Percentiles rank a stretch among this genome's conserved stretches.
These are phyloP conservation scores for Globisporangium okanoganense DNA, from an alignment of 352 stramenopile genomes.

Conservation along the genomic window DNA sequence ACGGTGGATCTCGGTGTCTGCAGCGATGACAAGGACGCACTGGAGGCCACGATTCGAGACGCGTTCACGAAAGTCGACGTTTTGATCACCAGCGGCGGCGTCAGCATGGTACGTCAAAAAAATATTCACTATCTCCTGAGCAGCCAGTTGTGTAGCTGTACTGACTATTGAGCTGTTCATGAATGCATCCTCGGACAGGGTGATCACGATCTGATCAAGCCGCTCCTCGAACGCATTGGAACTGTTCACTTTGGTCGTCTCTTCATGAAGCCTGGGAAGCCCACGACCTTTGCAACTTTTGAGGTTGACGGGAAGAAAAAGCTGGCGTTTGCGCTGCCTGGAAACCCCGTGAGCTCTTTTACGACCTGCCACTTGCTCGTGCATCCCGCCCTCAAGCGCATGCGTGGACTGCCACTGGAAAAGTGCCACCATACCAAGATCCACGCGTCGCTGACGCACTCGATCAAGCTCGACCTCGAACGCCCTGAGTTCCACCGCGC, in stretches of 20 bases:
- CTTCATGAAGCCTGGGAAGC: slow-evolving; percentile 98
- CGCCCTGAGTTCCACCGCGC: slow-evolving; percentile 96
- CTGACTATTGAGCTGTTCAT: background rate
- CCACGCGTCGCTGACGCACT: slow-evolving; percentile 52
- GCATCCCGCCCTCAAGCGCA: slow-evolving; percentile 85
- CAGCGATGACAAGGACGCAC: slow-evolving; percentile 51
- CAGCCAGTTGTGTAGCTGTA: background rate
- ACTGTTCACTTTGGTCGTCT: slow-evolving; percentile 94
- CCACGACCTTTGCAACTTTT: slow-evolving; percentile 95
- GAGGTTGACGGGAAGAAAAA: slow-evolving; percentile 44
- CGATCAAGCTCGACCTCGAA: slow-evolving; percentile 82
- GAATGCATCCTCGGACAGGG: slow-evolving; percentile 31
- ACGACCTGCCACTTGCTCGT: slow-evolving; percentile 95
- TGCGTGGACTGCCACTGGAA: slow-evolving; percentile 58
- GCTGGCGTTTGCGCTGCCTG: slow-evolving; percentile 94
- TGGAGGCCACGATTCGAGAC: slow-evolving; percentile 44
- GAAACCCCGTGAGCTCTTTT: slow-evolving; percentile 95
- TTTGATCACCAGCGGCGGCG: slow-evolving; percentile 94
- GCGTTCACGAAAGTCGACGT: slow-evolving; percentile 79
- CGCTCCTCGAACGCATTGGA: slow-evolving; percentile 81
- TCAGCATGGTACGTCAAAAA: slow-evolving; percentile 77
- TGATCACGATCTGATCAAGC: slow-evolving; percentile 93
- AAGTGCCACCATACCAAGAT: slow-evolving; percentile 50
- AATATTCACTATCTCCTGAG: background rate
- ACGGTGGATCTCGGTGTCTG: slow-evolving; percentile 72